A percentile compares a stretch with the other conserved stretches of the same genome.
phyloP scores from a whole-genome alignment of 306 rosid species.

The Glycine soja region DNA sequence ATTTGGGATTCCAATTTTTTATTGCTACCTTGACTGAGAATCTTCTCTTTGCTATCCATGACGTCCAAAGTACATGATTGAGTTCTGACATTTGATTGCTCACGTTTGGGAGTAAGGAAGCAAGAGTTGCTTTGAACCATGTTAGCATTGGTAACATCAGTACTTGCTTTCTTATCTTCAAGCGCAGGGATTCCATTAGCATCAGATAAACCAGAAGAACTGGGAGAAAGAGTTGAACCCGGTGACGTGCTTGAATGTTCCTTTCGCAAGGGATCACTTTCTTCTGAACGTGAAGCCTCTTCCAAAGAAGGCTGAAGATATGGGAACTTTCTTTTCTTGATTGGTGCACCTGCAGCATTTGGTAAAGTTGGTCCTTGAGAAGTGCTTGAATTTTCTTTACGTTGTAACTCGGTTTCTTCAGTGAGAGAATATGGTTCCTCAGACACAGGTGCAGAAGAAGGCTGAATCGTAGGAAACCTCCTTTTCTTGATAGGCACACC shows the following conservation, averaged over 20 bases:
- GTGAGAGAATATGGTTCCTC: conserved; percentile 57
- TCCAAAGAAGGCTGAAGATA: conserved; percentile 47
- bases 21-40: conserved; percentile 24
- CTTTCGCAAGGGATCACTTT: conserved; percentile 42
- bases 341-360: conserved; percentile 59
- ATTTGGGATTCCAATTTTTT: conserved; percentile 47
- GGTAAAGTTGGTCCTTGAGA: conserved; percentile 64
- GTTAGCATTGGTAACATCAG: conserved; percentile 48
- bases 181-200: conserved; percentile 45
- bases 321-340: conserved; percentile 63
- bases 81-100: conserved; percentile 47
- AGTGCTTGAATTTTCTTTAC: conserved; percentile 55
- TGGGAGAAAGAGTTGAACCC: conserved; percentile 58
- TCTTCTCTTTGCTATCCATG: conserved; percentile 52
- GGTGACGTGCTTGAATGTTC: conserved; percentile 58
- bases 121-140: conserved; percentile 47
- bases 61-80: conserved; percentile 52
- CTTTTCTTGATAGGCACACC: conserved; percentile 98
- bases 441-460: conserved; percentile 65
- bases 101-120: conserved; percentile 52
- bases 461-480: conserved; percentile 64
- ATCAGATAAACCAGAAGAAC: conserved; percentile 59
- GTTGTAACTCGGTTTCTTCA: conserved; percentile 56
- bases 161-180: conserved; percentile 58
- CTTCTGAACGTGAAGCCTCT: conserved; percentile 44